A percentile compares a stretch with the other conserved stretches of the same genome.
phyloP scores from a whole-genome alignment of 2,329 filamentous ascomycete genomes.

The Cercospora brassicicola region DNA sequence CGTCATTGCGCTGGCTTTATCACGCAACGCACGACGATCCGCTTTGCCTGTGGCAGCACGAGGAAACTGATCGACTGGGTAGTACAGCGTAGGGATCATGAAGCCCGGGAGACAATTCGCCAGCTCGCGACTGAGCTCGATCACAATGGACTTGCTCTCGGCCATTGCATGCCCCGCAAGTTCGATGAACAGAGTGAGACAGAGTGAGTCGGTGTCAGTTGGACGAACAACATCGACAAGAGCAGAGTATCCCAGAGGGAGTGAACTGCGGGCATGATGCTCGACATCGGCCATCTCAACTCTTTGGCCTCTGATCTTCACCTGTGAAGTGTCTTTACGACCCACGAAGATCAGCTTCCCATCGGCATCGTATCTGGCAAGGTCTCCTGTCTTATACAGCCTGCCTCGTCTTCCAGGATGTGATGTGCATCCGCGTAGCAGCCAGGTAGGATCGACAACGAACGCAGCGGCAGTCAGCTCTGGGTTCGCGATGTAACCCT shows the following conservation, averaged over 20 bases:
- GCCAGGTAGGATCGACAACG: conserved; percentile 36
- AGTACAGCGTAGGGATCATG: conserved; percentile 16
- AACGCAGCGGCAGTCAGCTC: conserved; percentile 39
- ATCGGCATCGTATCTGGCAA: conserved; percentile 56
- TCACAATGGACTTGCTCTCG: conserved; percentile 51
- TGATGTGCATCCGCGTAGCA: conserved; percentile 15
- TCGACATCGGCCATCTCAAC: conserved; percentile 61
- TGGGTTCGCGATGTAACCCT: conserved; percentile 44
- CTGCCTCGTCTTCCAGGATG: conserved; percentile 44
- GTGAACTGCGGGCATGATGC: conserved; percentile 27
- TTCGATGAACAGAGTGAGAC: conserved; percentile 14
- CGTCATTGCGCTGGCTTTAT: conserved; percentile 6
- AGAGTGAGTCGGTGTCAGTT: neutral
- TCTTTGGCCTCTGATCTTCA: conserved; percentile 66
- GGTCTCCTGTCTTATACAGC: conserved; percentile 63
- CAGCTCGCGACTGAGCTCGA: conserved; percentile 28
- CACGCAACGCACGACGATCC: conserved; percentile 9
- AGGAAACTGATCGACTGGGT: conserved; percentile 45
- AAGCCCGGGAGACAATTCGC: conserved; percentile 30
- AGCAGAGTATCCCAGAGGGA: conserved; percentile 40
- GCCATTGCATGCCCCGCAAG: neutral
- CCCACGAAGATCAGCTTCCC: conserved; percentile 60
- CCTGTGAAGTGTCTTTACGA: conserved; percentile 58
- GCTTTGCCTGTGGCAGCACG: conserved; percentile 48
- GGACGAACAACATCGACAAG: conserved; percentile 12